A percentile compares a stretch with the other conserved stretches of the same genome.
Evolutionary conservation across 768 basidiomycete species (phyloP).

Genomic region (Boletus subparvulus): DNA sequence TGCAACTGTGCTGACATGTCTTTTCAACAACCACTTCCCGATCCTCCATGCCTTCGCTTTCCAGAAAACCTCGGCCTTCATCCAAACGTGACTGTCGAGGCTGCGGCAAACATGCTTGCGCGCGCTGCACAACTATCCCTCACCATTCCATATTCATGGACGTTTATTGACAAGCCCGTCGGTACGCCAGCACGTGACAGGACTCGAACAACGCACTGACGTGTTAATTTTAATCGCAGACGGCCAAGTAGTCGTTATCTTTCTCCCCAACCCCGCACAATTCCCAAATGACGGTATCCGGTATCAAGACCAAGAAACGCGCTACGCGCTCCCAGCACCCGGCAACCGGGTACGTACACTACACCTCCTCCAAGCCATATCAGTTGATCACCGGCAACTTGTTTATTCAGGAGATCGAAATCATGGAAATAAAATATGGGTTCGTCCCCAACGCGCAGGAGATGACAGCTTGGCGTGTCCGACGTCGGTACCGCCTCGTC

Average conservation of each 20-base stretch:
- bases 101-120: slow-evolving; percentile 58
- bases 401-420: slow-evolving; percentile 66
- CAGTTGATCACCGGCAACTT: neutral
- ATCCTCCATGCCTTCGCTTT: slow-evolving; percentile 67
- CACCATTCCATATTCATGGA: slow-evolving; percentile 65
- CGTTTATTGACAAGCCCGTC: slow-evolving; percentile 73
- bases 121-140: slow-evolving; percentile 58
- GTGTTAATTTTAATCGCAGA: slow-evolving; percentile 39
- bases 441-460: slow-evolving; percentile 71
- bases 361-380: neutral
- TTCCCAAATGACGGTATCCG: slow-evolving; percentile 79
- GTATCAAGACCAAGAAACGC: slow-evolving; percentile 71
- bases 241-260: slow-evolving; percentile 66
- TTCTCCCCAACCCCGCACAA: slow-evolving; percentile 53
- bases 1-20: slow-evolving; percentile 20
- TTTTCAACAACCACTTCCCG: slow-evolving; percentile 51
- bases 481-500: slow-evolving; percentile 67
- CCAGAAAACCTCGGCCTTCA: slow-evolving; percentile 66
- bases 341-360: slow-evolving; percentile 52
- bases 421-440: slow-evolving; percentile 70
- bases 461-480: slow-evolving; percentile 59
- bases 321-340: slow-evolving; percentile 48
- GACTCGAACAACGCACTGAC: neutral
- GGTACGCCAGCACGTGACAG: slow-evolving; percentile 42
- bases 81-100: slow-evolving; percentile 52